These are phyloP conservation scores for Tetratostichococcus sp. DNA, from an alignment of 139 green algal species.

Conservation along the genomic window DNA sequence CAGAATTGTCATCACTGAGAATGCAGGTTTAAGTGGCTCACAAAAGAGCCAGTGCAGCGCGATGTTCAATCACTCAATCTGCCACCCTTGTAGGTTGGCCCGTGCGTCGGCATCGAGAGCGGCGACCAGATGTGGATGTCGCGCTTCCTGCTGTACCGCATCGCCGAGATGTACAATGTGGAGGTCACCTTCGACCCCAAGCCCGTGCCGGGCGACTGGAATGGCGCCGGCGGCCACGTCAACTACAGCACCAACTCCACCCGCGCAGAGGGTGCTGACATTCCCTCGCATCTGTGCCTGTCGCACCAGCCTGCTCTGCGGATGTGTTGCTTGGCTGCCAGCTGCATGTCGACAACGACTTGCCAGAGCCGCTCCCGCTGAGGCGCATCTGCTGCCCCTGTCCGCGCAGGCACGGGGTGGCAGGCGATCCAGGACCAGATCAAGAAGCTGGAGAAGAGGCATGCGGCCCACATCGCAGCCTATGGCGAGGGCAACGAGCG, in stretches of 20 bases:
- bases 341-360: too few species aligned
- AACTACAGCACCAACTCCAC: slow-evolving; percentile 96
- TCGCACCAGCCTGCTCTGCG: too few species aligned
- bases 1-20: too few species aligned
- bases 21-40: too few species aligned
- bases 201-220: slow-evolving; percentile 87
- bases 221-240: slow-evolving; percentile 91
- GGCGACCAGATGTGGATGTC: slow-evolving; percentile 96
- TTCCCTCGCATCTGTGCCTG: too few species aligned
- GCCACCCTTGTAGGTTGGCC: slow-evolving; percentile 33
- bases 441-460: slow-evolving; percentile 83
- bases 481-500: slow-evolving; percentile 97
- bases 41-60: too few species aligned
- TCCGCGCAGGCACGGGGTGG: slow-evolving; percentile 43
- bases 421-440: slow-evolving; percentile 87
- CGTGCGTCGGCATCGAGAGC: slow-evolving; percentile 39
- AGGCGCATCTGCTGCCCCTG: neutral
- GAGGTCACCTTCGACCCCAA: slow-evolving; percentile 92
- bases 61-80: too few species aligned
- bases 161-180: slow-evolving; percentile 90
- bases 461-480: slow-evolving; percentile 70
- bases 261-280: slow-evolving; percentile 38
- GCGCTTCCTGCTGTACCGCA: slow-evolving; percentile 87
- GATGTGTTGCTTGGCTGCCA: too few species aligned
- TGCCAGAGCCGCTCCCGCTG: too few species aligned